These are phyloP conservation scores for Phytopythium chamaehyphon DNA, from an alignment of 352 stramenopile species.

Conservation along the genomic window DNA sequence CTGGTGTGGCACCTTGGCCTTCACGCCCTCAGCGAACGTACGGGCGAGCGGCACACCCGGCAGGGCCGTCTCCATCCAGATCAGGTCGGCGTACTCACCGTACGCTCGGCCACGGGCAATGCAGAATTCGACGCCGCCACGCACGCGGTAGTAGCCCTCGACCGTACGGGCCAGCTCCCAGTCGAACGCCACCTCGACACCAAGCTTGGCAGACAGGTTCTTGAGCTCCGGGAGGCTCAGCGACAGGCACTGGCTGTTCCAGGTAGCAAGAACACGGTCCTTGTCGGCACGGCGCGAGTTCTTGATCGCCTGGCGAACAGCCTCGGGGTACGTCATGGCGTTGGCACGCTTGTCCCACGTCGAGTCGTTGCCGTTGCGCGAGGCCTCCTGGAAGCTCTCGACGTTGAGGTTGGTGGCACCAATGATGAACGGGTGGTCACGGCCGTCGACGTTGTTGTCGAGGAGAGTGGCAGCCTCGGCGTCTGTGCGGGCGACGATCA, in stretches of 20 bases:
- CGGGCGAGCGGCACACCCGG: conserved; percentile 93
- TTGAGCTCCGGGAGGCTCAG: conserved; percentile 76
- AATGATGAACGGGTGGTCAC: conserved; percentile 98
- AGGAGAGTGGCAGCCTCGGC: conserved; percentile 96
- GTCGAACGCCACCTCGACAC: conserved; percentile 89
- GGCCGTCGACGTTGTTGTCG: conserved; percentile 96
- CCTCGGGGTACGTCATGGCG: conserved; percentile 96
- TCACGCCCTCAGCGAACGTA: conserved; percentile 93
- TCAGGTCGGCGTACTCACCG: conserved; percentile 93
- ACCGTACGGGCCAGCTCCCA: conserved; percentile 95
- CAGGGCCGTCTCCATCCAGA: conserved; percentile 98
- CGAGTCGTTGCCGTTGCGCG: conserved; percentile 49
- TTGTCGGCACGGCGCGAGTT: conserved; percentile 61
- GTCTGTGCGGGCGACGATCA: conserved; percentile 97
- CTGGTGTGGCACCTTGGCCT: conserved; percentile 90
- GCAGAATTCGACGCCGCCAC: conserved; percentile 96
- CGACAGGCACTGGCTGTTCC: conserved; percentile 76
- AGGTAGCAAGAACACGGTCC: conserved; percentile 59
- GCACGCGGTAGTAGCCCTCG: conserved; percentile 97
- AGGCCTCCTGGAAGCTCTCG: conserved; percentile 83
- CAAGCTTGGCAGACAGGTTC: conserved; percentile 70
- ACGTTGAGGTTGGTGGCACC: conserved; percentile 90
- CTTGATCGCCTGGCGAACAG: conserved; percentile 79
- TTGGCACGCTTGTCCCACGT: conserved; percentile 91
- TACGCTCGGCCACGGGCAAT: conserved; percentile 95